Evolutionary conservation across 352 stramenopile genomes (phyloP).

Genomic region (Phytophthora colocasiae): DNA sequence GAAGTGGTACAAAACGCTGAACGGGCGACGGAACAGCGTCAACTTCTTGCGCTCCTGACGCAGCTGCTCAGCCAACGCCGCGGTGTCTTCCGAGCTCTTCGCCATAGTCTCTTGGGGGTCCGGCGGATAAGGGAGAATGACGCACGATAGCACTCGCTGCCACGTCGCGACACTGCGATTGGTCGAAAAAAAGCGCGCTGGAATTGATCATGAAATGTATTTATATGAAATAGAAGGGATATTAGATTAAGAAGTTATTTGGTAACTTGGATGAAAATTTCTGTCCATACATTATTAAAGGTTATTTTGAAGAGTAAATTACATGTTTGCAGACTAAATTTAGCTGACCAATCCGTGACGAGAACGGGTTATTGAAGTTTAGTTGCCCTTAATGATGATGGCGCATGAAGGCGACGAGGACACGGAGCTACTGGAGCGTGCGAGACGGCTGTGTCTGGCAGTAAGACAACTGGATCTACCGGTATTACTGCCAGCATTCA

Average conservation of each 20-base stretch:
- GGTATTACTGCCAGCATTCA: neutral
- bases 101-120: conserved; percentile 27
- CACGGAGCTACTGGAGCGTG: conserved; percentile 53
- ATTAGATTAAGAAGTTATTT: no score
- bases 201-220: no score
- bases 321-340: neutral
- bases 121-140: conserved; percentile 25
- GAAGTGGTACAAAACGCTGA: conserved; percentile 85
- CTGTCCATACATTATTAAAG: no score
- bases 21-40: conserved; percentile 81
- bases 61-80: conserved; percentile 59
- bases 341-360: conserved; percentile 6
- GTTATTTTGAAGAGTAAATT: no score
- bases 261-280: no score
- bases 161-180: conserved; percentile 18
- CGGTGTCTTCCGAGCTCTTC: conserved; percentile 7
- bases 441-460: conserved; percentile 46
- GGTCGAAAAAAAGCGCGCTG: conserved; percentile 12
- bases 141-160: neutral
- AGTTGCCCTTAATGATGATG: conserved; percentile 5
- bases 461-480: conserved; percentile 27
- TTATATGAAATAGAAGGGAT: no score
- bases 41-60: conserved; percentile 84
- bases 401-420: conserved; percentile 6
- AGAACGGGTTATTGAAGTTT: conserved; percentile 20